These are phyloP conservation scores for Aspergillus sp. DNA, from an alignment of 2,329 filamentous ascomycete genomes.

Conservation along the genomic window DNA sequence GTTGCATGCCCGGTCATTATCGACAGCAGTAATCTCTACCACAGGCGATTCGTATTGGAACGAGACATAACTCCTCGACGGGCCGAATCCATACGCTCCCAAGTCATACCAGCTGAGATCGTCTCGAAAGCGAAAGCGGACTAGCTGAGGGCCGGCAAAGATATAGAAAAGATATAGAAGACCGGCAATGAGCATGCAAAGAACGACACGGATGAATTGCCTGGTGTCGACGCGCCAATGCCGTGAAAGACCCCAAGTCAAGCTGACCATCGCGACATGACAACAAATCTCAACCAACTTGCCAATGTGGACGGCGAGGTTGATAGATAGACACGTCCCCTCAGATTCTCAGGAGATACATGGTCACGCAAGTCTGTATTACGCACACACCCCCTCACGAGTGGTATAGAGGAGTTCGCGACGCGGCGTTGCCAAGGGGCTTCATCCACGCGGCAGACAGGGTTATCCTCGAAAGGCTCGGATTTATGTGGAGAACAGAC, in stretches of 20 bases:
- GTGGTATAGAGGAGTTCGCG: not conserved
- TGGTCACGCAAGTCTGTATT: not conserved
- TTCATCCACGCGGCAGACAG: not conserved
- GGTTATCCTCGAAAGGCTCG: not conserved
- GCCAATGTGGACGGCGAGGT: not conserved
- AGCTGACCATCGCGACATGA: not conserved
- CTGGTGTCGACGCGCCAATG: no score
- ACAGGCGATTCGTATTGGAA: constrained; percentile 35
- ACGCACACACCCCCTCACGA: not conserved
- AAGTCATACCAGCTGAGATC: constrained; percentile 35
- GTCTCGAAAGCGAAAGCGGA: constrained; percentile 22
- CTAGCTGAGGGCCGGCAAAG: constrained; percentile 26
- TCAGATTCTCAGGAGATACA: not conserved
- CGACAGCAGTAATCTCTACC: constrained; percentile 31
- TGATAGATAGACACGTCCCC: not conserved
- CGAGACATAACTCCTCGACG: constrained; percentile 33
- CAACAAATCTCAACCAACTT: not conserved
- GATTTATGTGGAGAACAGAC: not conserved
- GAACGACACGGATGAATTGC: not conserved
- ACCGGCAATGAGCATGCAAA: constrained; percentile 15
- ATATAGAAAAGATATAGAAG: constrained; percentile 26
- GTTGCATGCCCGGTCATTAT: constrained; percentile 33
- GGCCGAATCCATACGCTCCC: constrained; percentile 37
- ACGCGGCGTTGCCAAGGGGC: not conserved
- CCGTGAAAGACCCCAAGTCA: not conserved